Base-by-base conservation (phyloP, 495 filamentous ascomycete genomes). In the Aspergillus homomorphus region DNA sequence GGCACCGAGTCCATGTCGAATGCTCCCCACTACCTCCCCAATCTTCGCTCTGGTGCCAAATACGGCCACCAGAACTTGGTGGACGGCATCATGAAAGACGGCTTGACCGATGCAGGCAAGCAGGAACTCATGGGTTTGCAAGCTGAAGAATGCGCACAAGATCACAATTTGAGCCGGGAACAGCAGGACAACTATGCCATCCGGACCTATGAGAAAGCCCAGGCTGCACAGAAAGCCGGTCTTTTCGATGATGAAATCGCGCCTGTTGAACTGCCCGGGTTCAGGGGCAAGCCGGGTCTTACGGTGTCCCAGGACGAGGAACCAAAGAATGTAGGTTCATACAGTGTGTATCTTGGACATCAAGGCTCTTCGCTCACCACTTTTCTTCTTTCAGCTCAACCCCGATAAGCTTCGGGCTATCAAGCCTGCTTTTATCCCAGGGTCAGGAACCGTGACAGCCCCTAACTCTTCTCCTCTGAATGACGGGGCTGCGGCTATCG, bases 1-100 rank as follows among this genome's bases (percentile, higher is more conserved):
- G 94, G 94, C 58, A 84, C 92, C 58, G 94, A 98, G 80, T 94
- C 90, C 76, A 98, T 98, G 94, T 92, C 90, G 61, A 98, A 97
- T 78, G 81, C 86, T 50, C 95, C 95, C n/a, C 92, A 98, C 77
- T 98, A 98, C 79, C 85, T 96, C 45, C 90, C 91, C 45, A 87
- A 78, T 66, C 78, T 92, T 23, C 89, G 94, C 63, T 84, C 74
- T 51, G 94, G 94, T 50, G 83, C 85, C 69, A 96, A 96, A 77
- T 98, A 90, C 75, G 94, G 94, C 65, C 82, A 96, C 77, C 86
- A 89, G 69, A 83, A 75, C 30, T 77, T 98, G 57, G 82, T 98
- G 15, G 94, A 98, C 69, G 94, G 91, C 53, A 84, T 98, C 60
- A 82, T 95, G 62, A 88, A 89, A 76, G 94, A 98, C 68, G 94